Evolutionary conservation across 495 filamentous ascomycete species (phyloP).

Genomic region (Bryoglossum gracile): DNA sequence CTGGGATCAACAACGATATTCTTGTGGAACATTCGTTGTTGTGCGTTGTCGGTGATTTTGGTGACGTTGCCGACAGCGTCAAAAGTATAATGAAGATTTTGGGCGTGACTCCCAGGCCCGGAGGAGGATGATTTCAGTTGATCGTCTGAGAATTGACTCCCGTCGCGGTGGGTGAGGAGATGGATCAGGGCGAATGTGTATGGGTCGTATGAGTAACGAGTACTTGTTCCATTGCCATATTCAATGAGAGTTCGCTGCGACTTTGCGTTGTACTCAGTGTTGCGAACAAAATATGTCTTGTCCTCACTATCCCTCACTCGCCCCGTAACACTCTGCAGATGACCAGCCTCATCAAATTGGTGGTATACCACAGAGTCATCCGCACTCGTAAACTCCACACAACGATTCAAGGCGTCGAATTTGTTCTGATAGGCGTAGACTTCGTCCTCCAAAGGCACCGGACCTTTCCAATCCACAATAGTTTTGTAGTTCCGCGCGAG

Average conservation of each 20-base stretch:
- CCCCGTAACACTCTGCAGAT: not conserved
- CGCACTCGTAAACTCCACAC: not conserved
- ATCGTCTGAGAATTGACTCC: not conserved
- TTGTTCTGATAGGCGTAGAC: not conserved
- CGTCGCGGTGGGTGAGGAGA: not conserved
- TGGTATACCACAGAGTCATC: slow-evolving; percentile 2
- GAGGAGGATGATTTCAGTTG: not conserved
- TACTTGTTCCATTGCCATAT: no score
- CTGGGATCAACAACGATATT: slow-evolving; percentile 20
- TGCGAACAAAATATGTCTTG: slow-evolving; percentile 2
- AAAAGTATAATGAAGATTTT: slow-evolving; percentile 27
- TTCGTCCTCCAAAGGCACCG: not conserved
- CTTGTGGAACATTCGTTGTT: slow-evolving; percentile 27
- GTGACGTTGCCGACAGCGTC: slow-evolving; percentile 25
- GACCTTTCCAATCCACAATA: slow-evolving; percentile 23
- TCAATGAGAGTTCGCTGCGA: no score
- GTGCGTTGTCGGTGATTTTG: slow-evolving; percentile 21
- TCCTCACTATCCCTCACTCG: not conserved
- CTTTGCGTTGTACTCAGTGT: slow-evolving; percentile 19
- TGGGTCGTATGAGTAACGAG: no score
- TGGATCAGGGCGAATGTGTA: no score
- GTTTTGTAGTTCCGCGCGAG: slow-evolving; percentile 20
- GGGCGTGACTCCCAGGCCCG: slow-evolving; percentile 8
- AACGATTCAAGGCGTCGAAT: slow-evolving; percentile 24
- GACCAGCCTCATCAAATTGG: slow-evolving; percentile 1